These are phyloP conservation scores for Boletellus deceptivus DNA, from an alignment of 1,284 basidiomycete genomes.

Conservation along the genomic window DNA sequence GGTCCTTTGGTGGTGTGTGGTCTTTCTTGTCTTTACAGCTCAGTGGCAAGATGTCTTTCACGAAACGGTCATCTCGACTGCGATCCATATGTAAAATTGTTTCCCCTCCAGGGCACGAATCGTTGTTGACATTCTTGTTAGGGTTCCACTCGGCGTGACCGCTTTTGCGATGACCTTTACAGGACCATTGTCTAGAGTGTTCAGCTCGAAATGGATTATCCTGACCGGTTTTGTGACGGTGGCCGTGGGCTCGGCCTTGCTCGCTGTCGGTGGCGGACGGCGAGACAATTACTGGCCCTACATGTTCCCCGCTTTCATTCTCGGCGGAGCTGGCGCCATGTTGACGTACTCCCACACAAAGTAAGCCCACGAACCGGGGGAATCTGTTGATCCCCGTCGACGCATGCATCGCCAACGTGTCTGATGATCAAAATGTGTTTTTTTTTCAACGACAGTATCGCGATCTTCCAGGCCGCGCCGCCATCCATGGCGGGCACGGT, in stretches of 20 bases:
- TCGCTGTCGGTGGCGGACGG: conserved; percentile 39
- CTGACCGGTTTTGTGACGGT: conserved; percentile 39
- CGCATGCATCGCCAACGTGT: too few relatives aligned
- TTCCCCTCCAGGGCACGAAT: neutral
- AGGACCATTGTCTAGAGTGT: conserved; percentile 37
- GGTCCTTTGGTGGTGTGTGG: conserved; percentile 38
- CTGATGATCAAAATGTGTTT: too few relatives aligned
- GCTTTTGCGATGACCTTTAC: conserved; percentile 39
- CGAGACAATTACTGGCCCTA: conserved; percentile 44
- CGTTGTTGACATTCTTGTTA: conserved; percentile 17
- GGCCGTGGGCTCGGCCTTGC: conserved; percentile 40
- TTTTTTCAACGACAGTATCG: conserved; percentile 38
- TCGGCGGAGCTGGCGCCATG: conserved; percentile 43
- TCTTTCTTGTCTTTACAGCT: conserved; percentile 31
- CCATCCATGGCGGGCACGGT: conserved; percentile 51
- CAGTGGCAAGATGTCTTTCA: conserved; percentile 39
- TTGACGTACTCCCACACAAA: conserved; percentile 37
- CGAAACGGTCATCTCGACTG: conserved; percentile 35
- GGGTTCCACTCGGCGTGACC: conserved; percentile 43
- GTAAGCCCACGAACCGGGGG: conserved; percentile 26
- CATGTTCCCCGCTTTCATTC: conserved; percentile 48
- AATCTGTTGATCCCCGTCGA: too few relatives aligned
- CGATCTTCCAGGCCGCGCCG: conserved; percentile 49
- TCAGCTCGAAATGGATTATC: conserved; percentile 46
- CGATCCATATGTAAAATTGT: conserved; percentile 32